Conservation (phyloP, 129 eudicot genomes). For the Flaveria trinervia region DNA sequence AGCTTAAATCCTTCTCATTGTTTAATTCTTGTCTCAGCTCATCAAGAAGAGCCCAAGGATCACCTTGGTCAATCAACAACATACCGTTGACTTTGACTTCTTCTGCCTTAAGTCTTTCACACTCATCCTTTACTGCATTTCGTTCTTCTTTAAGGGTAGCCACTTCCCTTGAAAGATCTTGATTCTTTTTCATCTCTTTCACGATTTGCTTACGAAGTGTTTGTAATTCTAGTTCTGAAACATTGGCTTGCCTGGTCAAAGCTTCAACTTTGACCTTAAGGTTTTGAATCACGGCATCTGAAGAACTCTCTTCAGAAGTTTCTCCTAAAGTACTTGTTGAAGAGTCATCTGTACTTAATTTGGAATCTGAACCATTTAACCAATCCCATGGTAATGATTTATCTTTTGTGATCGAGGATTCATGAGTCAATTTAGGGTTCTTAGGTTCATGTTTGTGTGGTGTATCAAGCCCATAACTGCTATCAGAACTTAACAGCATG, state of each 20-base stretch:
- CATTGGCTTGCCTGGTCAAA: slow-evolving; percentile 66
- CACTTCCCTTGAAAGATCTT: slow-evolving; percentile 68
- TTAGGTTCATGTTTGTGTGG: slow-evolving; percentile 47
- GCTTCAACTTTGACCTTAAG: slow-evolving; percentile 57
- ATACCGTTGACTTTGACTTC: slow-evolving; percentile 43
- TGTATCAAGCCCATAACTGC: slow-evolving; percentile 60
- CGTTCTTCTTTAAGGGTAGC: slow-evolving; percentile 67
- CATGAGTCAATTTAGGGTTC: slow-evolving; percentile 29
- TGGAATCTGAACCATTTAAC: slow-evolving; percentile 42
- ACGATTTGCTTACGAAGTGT: slow-evolving; percentile 77
- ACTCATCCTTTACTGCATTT: slow-evolving; percentile 53
- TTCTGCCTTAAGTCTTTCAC: slow-evolving; percentile 44
- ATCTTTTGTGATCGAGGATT: slow-evolving; percentile 38
- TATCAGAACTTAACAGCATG: slow-evolving; percentile 65
- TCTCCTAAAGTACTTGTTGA: slow-evolving; percentile 57
- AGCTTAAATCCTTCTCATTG: slow-evolving; percentile 62
- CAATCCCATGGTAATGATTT: slow-evolving; percentile 57
- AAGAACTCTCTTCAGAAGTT: slow-evolving; percentile 45
- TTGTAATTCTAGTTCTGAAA: slow-evolving; percentile 77
- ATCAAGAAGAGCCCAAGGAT: slow-evolving; percentile 62
- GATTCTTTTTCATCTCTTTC: slow-evolving; percentile 75
- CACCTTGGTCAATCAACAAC: slow-evolving; percentile 56
- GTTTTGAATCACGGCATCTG: slow-evolving; percentile 54
- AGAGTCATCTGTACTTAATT: slow-evolving; percentile 63
- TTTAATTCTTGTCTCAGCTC: slow-evolving; percentile 72